phyloP scores from a whole-genome alignment of 1,284 basidiomycete genomes.

The Somion occarium region DNA sequence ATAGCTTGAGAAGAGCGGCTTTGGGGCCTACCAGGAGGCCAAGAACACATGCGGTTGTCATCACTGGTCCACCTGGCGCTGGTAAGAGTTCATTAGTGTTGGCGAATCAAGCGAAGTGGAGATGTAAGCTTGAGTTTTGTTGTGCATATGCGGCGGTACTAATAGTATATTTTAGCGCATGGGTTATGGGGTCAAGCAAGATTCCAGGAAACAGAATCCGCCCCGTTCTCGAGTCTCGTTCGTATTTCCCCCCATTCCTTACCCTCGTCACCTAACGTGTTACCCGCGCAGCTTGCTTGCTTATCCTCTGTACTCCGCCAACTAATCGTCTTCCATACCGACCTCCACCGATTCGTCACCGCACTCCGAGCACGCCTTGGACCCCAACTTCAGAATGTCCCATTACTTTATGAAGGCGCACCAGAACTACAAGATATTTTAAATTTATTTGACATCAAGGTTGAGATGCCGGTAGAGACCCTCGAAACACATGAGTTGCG shows the following conservation, averaged over 20 bases:
- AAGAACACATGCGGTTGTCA: conserved; percentile 54
- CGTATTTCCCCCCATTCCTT: conserved; percentile 16
- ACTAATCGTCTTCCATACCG: conserved; percentile 66
- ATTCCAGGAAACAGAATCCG: conserved; percentile 57
- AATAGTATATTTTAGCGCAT: conserved; percentile 39
- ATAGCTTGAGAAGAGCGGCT: conserved; percentile 40
- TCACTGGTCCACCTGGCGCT: conserved; percentile 64
- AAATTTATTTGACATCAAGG: conserved; percentile 44
- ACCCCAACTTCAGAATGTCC: conserved; percentile 62
- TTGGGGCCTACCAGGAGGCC: conserved; percentile 34
- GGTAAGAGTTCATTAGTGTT: conserved; percentile 71
- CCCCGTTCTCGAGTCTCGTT: conserved; percentile 63
- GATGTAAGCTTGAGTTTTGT: conserved; percentile 38
- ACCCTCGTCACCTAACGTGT: conserved; percentile 1
- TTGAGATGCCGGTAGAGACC: conserved; percentile 48
- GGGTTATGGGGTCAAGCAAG: conserved; percentile 73
- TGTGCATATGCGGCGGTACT: neutral
- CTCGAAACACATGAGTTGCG: conserved; percentile 55
- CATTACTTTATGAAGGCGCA: conserved; percentile 62
- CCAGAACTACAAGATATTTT: conserved; percentile 64
- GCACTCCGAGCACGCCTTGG: conserved; percentile 54
- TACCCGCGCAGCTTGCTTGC: conserved; percentile 46
- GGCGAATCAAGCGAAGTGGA: conserved; percentile 65
- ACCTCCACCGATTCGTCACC: conserved; percentile 61
- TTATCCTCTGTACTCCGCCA: conserved; percentile 66